Base-by-base conservation (phyloP, 495 filamentous ascomycete species). In the Aspergillus bridgeri region DNA sequence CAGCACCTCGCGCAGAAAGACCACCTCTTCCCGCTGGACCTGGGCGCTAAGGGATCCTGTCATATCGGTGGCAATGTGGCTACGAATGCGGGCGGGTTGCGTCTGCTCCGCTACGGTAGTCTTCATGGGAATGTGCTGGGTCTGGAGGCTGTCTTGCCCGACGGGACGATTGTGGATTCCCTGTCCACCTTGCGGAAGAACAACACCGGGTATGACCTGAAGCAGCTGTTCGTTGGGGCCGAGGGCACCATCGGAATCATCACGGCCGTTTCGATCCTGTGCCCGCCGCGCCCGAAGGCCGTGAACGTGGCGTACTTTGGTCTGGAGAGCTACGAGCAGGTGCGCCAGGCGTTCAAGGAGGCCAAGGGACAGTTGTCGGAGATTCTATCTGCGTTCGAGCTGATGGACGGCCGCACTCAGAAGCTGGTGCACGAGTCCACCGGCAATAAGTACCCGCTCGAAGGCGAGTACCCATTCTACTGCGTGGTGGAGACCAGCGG, bases 11-110 rank as follows among this genome's bases (percentile, higher is more conserved):
- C 87, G 8, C 81, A 91, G 68, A 85, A 82, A 53, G 81, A 81
- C 13, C 85, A 96, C 69, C 86, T 97, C 56, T 98, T 98, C 76
- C 94, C 94, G 23, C 78, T 98, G 53, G 94, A 98, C 69, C 83
- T 98, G 19, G 94, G 94, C 58, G 94, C 94, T 2, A 98, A 98
- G 76, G 94, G 94, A 8, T 96, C 91, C 9, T 98, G 95, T 75
- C 95, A 98, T 50, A 87, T 98, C 57, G 94, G 95, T 57, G 94
- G 95, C n/a, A 98, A 97, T 66, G 88, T 98, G n/a, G 85, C 94
- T 0, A 96, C 93, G 33, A 98, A 98, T 64, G 94, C 94, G 2
- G 94, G 94, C 49, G 94, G 94, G 0, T 81, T 98, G 33, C 84
- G 94, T 43, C 78, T 98, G 15, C 80, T 98, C 21, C 84, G 94